Evolutionary conservation across 2,329 filamentous ascomycete genomes (phyloP).

Genomic region (Ceratocystiopsis minuta): DNA sequence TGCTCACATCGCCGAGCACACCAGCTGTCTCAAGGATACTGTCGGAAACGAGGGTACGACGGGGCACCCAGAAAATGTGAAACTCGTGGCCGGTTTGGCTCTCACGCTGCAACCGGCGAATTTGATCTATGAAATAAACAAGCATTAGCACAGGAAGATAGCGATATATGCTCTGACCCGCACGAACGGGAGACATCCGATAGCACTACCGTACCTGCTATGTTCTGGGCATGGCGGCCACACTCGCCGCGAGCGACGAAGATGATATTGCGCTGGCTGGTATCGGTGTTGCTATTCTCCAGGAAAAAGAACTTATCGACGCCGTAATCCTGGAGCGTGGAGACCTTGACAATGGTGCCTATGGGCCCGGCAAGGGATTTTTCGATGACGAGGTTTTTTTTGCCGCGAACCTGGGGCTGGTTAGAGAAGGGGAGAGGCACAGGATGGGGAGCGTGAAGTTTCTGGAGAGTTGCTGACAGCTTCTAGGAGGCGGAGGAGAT

Average conservation of each 20-base stretch:
- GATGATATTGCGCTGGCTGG: slow-evolving; percentile 84
- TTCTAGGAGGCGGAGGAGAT: slow-evolving; percentile 81
- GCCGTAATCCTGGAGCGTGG: slow-evolving; percentile 87
- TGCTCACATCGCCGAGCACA: slow-evolving; percentile 79
- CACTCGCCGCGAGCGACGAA: slow-evolving; percentile 88
- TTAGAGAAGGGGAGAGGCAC: background rate
- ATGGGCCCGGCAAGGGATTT: slow-evolving; percentile 77
- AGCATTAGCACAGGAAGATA: background rate
- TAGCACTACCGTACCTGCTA: slow-evolving; percentile 49
- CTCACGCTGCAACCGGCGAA: slow-evolving; percentile 74
- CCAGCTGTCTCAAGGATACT: slow-evolving; percentile 83
- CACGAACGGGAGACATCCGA: background rate
- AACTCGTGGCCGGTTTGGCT: slow-evolving; percentile 88
- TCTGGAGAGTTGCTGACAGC: slow-evolving; percentile 54
- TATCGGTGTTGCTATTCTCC: slow-evolving; percentile 88
- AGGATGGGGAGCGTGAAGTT: slow-evolving; percentile 3
- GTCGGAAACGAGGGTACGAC: slow-evolving; percentile 80
- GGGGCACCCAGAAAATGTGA: slow-evolving; percentile 88
- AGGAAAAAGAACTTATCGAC: slow-evolving; percentile 96
- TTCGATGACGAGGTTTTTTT: slow-evolving; percentile 95
- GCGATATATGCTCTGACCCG: background rate
- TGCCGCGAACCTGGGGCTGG: slow-evolving; percentile 64
- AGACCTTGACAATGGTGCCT: slow-evolving; percentile 85
- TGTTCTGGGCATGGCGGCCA: slow-evolving; percentile 61
- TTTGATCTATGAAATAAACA: slow-evolving; percentile 50